Evolutionary conservation across 2,329 filamentous ascomycete genomes (phyloP).

Genomic region (Salinomyces thailandicus): DNA sequence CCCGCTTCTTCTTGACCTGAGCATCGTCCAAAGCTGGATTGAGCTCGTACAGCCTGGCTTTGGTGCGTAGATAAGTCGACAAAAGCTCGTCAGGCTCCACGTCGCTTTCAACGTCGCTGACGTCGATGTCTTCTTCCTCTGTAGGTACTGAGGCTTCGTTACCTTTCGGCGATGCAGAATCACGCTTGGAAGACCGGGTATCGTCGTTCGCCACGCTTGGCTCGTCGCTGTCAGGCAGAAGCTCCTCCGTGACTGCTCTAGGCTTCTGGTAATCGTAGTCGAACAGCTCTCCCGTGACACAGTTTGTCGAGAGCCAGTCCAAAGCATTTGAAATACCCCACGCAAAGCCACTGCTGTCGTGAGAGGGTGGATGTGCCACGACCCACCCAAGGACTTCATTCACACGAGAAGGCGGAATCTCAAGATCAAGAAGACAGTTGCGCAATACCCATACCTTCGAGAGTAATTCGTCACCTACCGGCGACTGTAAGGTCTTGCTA

Average conservation of each 20-base stretch:
- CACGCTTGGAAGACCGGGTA: conserved; percentile 2
- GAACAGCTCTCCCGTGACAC: conserved; percentile 31
- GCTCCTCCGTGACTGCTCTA: conserved; percentile 7
- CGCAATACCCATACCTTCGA: conserved; percentile 77
- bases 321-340: conserved; percentile 84
- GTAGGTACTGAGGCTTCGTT: not conserved
- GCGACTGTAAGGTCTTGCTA: conserved; percentile 39
- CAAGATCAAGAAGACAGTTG: conserved; percentile 56
- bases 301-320: conserved; percentile 81
- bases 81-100: conserved; percentile 44
- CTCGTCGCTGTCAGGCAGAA: conserved; percentile 5
- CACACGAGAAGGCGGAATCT: conserved; percentile 56
- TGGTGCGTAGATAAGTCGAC: conserved; percentile 66
- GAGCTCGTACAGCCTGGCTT: conserved; percentile 43
- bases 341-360: conserved; percentile 48
- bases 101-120: conserved; percentile 42
- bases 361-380: conserved; percentile 51
- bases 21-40: conserved; percentile 33
- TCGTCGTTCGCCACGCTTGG: conserved; percentile 1
- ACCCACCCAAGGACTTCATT: conserved; percentile 47
- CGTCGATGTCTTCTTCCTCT: conserved; percentile 13
- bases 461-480: conserved; percentile 66
- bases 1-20: conserved; percentile 39
- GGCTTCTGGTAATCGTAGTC: conserved; percentile 26
- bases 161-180: not conserved